Base-by-base conservation (phyloP, 2,329 filamentous ascomycete genomes). In the Purpureocillium lavendulum region DNA sequence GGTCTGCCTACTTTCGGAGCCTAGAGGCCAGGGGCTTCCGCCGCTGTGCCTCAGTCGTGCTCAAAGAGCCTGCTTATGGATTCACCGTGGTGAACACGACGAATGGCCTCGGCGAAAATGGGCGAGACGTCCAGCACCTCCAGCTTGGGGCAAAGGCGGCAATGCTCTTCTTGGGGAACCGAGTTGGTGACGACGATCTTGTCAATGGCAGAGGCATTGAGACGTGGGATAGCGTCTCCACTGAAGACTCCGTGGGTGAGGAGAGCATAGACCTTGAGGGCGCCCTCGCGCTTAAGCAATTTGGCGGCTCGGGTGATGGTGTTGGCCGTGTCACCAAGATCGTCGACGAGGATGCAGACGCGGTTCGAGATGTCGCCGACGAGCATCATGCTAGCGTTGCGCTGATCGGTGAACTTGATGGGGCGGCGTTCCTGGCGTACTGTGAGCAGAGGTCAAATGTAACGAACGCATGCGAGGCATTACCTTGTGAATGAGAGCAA, bases 301-400 rank as follows among this genome's bases (percentile, higher is more conserved):
- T 97, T 96, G 24, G 92, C 92, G 8, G 92, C 92, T 44, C 92
- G 80, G 1, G 90, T 97, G 52, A 97, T 95, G 30, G 92, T 98
- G 66, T 97, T 97, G 40, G 85, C 92, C 1, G 92, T 98, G 60
- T 98, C 92, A 15, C 86, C 86, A 53, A 98, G 71, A 61, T 98
- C 92, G 60, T 98, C 92, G 47, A 98, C 80, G 44, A 98, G 71
- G 53, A 98, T 95, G 49, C 87, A 86, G 38, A 84, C 83, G 48
- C 84, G 82, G 50, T 84, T 80, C 40, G 75, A 72, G 40, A 96
- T 87, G 56, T 94, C 80, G 46, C 89, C 89, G 30, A 96, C 89
- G 31, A 96, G 73, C 84, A 95, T 92, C 86, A 96, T 94, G 44
- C 87, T 90, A 33, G 84, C 87, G 54, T 95, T 92, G 62, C 94